Evolutionary conservation across 2,329 filamentous ascomycete genomes (phyloP), one percentile per base, ranked within the genome.

Genomic region (Botrytis squamosa): DNA sequence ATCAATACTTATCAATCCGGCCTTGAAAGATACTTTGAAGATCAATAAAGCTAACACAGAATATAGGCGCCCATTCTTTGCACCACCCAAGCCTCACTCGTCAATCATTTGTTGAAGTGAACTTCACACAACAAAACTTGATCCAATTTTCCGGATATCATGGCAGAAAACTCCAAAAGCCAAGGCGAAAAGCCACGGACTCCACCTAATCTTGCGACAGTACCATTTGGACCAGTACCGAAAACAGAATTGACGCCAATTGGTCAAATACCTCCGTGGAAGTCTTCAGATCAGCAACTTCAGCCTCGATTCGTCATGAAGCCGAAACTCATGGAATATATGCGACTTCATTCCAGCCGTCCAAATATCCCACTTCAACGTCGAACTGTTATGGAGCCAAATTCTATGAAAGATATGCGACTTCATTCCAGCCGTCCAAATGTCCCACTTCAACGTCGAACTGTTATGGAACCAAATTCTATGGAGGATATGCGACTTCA

Each of bases 41-140:
- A 22, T 22, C 8, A 14, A 10, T 22, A 1, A 40, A 68, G 3
- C 46, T 57, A 42, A 68, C 16, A 12, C 8, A 29, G 20, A 14
- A 22, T 16, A 22, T 29, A 68, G 36, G n/a, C n/a, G 14, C 4
- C 8, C 16, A 8, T 36, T 20, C 20, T 12, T 29, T 3, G 12
- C 22, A 55, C 18, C 29, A 22, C 9, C 16, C 8, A n/a, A 1
- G 5, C 52, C 16, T n/a, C 36, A 14, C 14, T 16, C 14, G 8
- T 14, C 14, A 22, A 40, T 0, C 2, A n/a, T 1, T 52, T 12
- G 9, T 1, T 20, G 7, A 10, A 22, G 2, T 52, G 14, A 5
- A 22, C 3, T 4, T 7, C 3, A 14, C 25, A 33, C 7, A 22
- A 29, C 20, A 36, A 20, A 6, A 42, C 1, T 2, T 1, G 0